These are phyloP conservation scores for Adansonia rubrostipa DNA, from an alignment of 441 rosid genomes.

Conservation along the genomic window DNA sequence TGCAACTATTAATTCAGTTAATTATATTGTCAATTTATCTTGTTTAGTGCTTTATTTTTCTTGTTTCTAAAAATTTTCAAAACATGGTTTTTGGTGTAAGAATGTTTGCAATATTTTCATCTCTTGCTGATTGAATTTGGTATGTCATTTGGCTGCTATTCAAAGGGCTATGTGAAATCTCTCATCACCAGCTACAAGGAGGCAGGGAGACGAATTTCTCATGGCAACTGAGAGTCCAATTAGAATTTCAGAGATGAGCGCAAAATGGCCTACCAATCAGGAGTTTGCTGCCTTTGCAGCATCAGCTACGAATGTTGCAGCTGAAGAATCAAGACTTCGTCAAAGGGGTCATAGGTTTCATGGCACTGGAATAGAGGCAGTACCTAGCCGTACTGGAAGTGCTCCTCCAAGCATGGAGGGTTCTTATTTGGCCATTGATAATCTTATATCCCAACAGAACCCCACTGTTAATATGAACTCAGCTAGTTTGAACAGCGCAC, in stretches of 20 bases:
- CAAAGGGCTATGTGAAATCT: conserved; percentile 27
- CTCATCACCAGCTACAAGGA: conserved; percentile 8
- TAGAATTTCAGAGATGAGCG: conserved; percentile 42
- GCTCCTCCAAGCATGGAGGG: conserved; percentile 79
- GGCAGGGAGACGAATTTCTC: conserved; percentile 5
- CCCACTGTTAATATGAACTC: conserved; percentile 30
- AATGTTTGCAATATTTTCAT: background rate
- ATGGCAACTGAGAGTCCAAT: conserved; percentile 71
- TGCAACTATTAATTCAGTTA: background rate
- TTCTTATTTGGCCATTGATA: conserved; percentile 52
- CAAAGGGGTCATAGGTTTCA: conserved; percentile 33
- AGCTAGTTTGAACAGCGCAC: conserved; percentile 29
- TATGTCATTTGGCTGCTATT: conserved; percentile 22
- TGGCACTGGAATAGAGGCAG: conserved; percentile 37
- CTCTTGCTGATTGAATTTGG: conserved; percentile 17
- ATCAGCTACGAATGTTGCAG: conserved; percentile 34
- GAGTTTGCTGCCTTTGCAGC: conserved; percentile 35
- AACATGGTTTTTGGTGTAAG: background rate
- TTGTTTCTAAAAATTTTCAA: background rate
- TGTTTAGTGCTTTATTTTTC: background rate
- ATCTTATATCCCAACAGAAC: conserved; percentile 45
- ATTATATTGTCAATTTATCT: background rate
- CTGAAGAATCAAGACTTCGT: conserved; percentile 40
- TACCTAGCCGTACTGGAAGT: conserved; percentile 66
- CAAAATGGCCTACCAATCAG: conserved; percentile 44